These are phyloP conservation scores for Phytomonas francai DNA, from an alignment of 208 protist species.

Conservation along the genomic window DNA sequence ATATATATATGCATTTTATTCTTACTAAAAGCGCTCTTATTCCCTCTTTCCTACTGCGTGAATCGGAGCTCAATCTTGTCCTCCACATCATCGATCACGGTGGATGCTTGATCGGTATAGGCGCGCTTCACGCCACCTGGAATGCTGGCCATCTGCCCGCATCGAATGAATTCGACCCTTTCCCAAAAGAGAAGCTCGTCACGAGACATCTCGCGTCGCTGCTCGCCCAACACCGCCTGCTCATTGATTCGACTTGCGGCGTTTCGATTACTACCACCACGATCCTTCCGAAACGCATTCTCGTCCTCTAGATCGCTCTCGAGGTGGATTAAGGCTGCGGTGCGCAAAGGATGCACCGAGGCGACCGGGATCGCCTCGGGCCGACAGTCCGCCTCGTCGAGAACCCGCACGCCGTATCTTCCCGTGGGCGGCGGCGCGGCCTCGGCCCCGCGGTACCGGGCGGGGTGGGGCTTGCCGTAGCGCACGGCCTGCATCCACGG, in stretches of 20 bases:
- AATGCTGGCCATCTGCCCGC: conserved; percentile 60
- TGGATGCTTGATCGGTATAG: conserved; percentile 47
- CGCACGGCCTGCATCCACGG: conserved; percentile 77
- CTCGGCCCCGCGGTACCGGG: conserved; percentile 2
- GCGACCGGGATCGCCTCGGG: conserved; percentile 53
- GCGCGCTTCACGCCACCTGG: conserved; percentile 39
- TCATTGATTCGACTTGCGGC: conserved; percentile 24
- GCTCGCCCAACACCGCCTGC: conserved; percentile 34
- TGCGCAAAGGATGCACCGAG: conserved; percentile 61
- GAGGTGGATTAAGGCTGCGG: conserved; percentile 57
- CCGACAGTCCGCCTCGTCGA: conserved; percentile 38
- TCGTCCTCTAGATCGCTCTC: conserved; percentile 17
- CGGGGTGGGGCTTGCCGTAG: conserved; percentile 35
- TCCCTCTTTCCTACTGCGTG: conserved; percentile 28
- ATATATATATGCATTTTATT: background rate
- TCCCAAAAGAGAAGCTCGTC: conserved; percentile 85
- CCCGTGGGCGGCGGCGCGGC: background rate
- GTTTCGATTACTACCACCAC: conserved; percentile 6
- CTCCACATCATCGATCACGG: conserved; percentile 40
- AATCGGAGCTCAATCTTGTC: conserved; percentile 84
- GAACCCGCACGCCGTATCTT: conserved; percentile 13
- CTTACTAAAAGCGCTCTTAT: background rate
- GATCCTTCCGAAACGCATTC: background rate
- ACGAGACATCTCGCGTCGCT: conserved; percentile 62
- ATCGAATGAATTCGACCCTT: conserved; percentile 78